Base-by-base conservation (phyloP, 2,329 filamentous ascomycete species). In the Apiospora rasikravindrae region DNA sequence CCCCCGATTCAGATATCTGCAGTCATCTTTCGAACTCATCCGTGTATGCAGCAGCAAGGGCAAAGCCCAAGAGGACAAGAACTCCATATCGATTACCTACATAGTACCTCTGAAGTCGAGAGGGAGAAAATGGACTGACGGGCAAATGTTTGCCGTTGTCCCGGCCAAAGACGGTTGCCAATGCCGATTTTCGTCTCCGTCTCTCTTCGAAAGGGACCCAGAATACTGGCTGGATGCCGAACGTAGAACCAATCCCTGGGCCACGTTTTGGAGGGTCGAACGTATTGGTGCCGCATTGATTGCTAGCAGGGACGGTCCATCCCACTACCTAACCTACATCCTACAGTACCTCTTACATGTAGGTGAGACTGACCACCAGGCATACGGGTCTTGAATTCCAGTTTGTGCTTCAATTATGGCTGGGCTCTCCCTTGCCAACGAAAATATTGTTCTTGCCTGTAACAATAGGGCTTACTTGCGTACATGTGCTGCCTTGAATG, bases 181-280 rank as follows among this genome's bases (percentile, higher is more conserved):
- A 40, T 40, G 57, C 29, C 57, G 57, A 40, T n/a, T 64, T 10
- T 64, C 57, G 4, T 40, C 33, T 40, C 57, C 57, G 57, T 40
- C 40, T 40, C 57, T 64, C 19, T 40, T 37, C 10, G 11, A 64
- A n/a, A 40, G 22, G 22, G 33, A n/a, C 57, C 33, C 57, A 40
- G 57, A 64, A 40, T n/a, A 64, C 29, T 64, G 57, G 57, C 57
- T 64, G 33, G 57, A 64, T 40, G 57, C 57, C 57, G 57, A 64
- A 40, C n/a, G 57, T 64, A 64, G 19, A 64, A 10, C 57, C 57
- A 64, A 64, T 64, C 57, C 57, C 57, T 40, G 57, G 22, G 22
- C 57, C 57, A 64, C 57, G 57, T 64, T 64, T 40, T 64, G 11
- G 57, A 40, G 57, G 57, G 57, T 64, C 57, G 22, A 40, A 40